A percentile compares a stretch with the other conserved stretches of the same genome.
Conservation (phyloP, 2,329 filamentous ascomycete species). For the Capronia americana region DNA sequence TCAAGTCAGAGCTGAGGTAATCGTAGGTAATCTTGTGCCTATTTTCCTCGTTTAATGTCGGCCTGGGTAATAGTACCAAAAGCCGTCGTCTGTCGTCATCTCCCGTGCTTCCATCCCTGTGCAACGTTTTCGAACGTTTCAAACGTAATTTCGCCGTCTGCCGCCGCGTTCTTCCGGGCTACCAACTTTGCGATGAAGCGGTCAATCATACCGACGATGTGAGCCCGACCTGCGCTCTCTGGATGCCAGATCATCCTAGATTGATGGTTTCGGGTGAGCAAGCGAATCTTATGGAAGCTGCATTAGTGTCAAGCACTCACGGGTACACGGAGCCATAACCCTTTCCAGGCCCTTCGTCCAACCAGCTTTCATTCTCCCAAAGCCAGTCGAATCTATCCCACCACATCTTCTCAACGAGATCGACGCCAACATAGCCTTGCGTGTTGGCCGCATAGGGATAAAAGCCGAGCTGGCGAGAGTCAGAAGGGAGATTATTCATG, state of each 20-base stretch:
- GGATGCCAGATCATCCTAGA: slow-evolving; percentile 41
- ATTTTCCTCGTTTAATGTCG: background rate
- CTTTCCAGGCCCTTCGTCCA: slow-evolving; percentile 38
- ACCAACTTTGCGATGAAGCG: slow-evolving; percentile 37
- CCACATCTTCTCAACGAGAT: slow-evolving; percentile 67
- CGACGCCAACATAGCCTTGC: slow-evolving; percentile 64
- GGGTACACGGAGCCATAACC: slow-evolving; percentile 39
- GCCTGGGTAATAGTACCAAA: background rate
- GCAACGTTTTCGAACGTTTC: slow-evolving; percentile 40
- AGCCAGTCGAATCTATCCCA: slow-evolving; percentile 65
- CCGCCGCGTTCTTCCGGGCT: slow-evolving; percentile 32
- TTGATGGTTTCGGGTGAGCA: slow-evolving; percentile 16
- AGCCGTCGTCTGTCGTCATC: background rate
- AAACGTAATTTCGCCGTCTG: slow-evolving; percentile 39
- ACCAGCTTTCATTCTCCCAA: slow-evolving; percentile 49
- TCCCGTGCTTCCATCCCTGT: slow-evolving; percentile 35
- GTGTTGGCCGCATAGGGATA: slow-evolving; percentile 56
- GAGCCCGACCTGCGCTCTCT: slow-evolving; percentile 38
- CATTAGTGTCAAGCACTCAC: slow-evolving; percentile 25
- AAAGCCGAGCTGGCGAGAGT: slow-evolving; percentile 46
- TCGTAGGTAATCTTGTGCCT: slow-evolving; percentile 15
- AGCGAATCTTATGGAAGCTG: slow-evolving; percentile 11
- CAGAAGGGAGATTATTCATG: slow-evolving; percentile 7
- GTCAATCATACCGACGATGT: slow-evolving; percentile 42
- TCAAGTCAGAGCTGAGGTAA: slow-evolving; percentile 25